Evolutionary conservation across 106 monocot genomes (phyloP).

Genomic region (Alisma plantagoaquatica): DNA sequence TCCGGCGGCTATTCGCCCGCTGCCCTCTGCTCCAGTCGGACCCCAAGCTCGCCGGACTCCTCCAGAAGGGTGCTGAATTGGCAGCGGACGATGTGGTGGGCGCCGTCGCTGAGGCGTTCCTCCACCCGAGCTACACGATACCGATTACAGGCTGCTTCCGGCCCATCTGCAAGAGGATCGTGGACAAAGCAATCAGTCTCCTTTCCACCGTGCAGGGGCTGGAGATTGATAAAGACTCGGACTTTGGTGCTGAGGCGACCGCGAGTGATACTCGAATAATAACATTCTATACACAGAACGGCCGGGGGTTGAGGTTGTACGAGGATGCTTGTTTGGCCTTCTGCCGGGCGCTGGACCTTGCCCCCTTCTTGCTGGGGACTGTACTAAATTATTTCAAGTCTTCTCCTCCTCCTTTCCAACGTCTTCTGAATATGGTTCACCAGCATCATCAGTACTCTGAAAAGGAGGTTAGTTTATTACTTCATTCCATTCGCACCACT

Average conservation of each 20-base stretch:
- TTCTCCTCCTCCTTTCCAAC: constrained; percentile 66
- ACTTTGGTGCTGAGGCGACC: constrained; percentile 29
- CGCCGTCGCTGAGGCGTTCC: constrained; percentile 55
- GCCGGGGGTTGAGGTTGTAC: constrained; percentile 64
- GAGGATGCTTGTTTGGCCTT: constrained; percentile 76
- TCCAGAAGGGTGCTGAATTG: constrained; percentile 23
- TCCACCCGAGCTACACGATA: constrained; percentile 82
- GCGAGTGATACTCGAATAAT: constrained; percentile 43
- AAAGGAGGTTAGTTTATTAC: constrained; percentile 36
- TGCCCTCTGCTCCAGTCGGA: constrained; percentile 34
- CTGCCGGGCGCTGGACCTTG: constrained; percentile 64
- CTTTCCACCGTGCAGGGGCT: constrained; percentile 19
- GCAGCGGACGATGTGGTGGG: constrained; percentile 39
- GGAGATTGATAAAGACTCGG: constrained; percentile 11
- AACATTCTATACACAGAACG: constrained; percentile 56
- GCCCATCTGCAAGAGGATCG: constrained; percentile 35
- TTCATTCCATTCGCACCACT: constrained; percentile 35
- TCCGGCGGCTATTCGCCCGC: constrained; percentile 57
- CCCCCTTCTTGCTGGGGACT: constrained; percentile 47
- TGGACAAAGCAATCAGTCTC: constrained; percentile 32
- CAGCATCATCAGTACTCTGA: too few species aligned
- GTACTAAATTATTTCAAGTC: constrained; percentile 57
- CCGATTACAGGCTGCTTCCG: constrained; percentile 85
- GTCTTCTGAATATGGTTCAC: constrained; percentile 20
- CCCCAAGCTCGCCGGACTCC: constrained; percentile 31